Conservation (phyloP, 495 filamentous ascomycete species). For the Xylaria acuta region DNA sequence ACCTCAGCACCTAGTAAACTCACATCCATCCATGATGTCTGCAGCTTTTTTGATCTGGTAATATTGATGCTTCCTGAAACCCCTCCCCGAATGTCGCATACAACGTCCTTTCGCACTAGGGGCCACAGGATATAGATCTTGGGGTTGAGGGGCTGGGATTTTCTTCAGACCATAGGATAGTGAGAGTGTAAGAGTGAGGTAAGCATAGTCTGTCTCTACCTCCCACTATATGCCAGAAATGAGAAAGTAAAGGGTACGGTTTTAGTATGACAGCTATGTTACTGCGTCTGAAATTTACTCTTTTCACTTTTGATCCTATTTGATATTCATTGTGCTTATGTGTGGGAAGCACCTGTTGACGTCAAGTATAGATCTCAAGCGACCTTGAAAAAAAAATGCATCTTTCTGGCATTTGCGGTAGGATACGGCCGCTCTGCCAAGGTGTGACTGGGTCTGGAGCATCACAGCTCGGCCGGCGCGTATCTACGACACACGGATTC, state of each 20-base stretch:
- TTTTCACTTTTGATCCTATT: neutral
- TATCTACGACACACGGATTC: constrained; percentile 7
- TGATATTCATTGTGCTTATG: neutral
- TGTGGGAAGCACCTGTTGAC: neutral
- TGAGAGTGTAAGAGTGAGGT: constrained; percentile 14
- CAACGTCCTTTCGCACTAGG: neutral
- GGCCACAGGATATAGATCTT: neutral
- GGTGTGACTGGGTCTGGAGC: neutral
- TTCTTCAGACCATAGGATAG: neutral
- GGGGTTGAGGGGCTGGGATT: neutral
- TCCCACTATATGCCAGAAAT: neutral
- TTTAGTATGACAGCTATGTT: neutral
- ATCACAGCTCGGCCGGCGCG: constrained; percentile 4
- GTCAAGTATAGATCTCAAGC: neutral
- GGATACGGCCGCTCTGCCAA: constrained; percentile 12
- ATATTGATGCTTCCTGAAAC: neutral
- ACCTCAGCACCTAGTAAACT: too few relatives aligned
- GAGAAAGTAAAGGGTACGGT: neutral
- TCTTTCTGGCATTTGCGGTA: constrained; percentile 9
- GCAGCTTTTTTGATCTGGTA: neutral
- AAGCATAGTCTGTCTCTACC: neutral
- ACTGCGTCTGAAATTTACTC: neutral
- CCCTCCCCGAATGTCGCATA: neutral
- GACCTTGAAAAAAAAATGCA: constrained; percentile 9
- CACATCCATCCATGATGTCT: neutral